These are phyloP conservation scores for Poa pratensis DNA, from an alignment of 176 grass and related monocot genomes.

Conservation along the genomic window DNA sequence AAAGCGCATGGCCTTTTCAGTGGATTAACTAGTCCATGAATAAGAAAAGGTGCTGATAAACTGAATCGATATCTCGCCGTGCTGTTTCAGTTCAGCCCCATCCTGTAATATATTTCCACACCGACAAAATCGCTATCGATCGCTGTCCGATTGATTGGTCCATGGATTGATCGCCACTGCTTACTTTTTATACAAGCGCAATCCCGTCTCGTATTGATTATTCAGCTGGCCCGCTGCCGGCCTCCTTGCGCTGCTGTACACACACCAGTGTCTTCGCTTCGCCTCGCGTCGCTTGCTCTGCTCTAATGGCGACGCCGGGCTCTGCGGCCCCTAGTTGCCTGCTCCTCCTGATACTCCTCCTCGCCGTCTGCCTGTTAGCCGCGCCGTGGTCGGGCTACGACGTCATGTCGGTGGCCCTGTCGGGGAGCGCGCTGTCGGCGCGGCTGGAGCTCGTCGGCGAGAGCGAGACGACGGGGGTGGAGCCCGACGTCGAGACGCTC, in stretches of 20 bases:
- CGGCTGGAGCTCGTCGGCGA: conserved; percentile 52
- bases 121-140: conserved; percentile 8
- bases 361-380: background rate
- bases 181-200: background rate
- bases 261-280: background rate
- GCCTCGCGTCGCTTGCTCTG: background rate
- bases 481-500: conserved; percentile 54
- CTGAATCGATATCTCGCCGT: background rate
- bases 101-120: background rate
- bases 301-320: conserved; percentile 28
- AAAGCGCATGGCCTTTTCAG: background rate
- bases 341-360: background rate
- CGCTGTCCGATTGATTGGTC: background rate
- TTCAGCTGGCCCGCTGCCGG: conserved; percentile 1
- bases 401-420: conserved; percentile 27
- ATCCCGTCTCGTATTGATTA: background rate
- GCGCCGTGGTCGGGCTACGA: conserved; percentile 44
- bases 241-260: background rate
- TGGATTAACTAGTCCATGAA: background rate
- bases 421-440: conserved; percentile 44
- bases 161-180: background rate
- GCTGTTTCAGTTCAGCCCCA: background rate
- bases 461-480: conserved; percentile 30
- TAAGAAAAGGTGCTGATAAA: background rate
- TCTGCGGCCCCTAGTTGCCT: background rate